Percentiles rank a stretch among this genome's conserved stretches.
Conservation (phyloP, 306 rosid species). For the Sindora glabra region DNA sequence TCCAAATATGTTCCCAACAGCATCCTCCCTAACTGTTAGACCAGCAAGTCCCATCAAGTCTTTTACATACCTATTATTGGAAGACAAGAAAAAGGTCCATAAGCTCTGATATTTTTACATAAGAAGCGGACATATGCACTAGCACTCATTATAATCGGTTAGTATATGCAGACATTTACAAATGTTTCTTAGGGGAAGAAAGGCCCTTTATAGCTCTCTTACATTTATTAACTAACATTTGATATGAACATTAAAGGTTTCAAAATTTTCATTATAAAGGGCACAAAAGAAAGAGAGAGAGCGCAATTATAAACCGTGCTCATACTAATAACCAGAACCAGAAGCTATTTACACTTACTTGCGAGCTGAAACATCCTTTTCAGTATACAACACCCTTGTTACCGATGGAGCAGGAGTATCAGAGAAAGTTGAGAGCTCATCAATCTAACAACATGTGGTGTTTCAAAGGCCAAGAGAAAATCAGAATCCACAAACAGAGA, state of each 20-base stretch:
- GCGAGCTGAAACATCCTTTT: slow-evolving; percentile 83
- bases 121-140: neutral
- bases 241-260: neutral
- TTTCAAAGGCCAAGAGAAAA: slow-evolving; percentile 9
- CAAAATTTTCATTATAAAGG: neutral
- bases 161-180: neutral
- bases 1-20: slow-evolving; percentile 91
- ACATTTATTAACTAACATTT: neutral
- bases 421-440: slow-evolving; percentile 74
- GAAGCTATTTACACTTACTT: slow-evolving; percentile 24
- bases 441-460: slow-evolving; percentile 41
- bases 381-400: slow-evolving; percentile 72
- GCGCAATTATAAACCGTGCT: neutral
- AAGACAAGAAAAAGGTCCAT: slow-evolving; percentile 13
- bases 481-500: neutral
- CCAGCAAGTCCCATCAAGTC: slow-evolving; percentile 77
- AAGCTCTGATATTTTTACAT: neutral
- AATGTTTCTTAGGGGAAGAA: neutral
- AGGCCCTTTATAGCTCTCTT: neutral
- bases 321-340: neutral
- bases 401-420: slow-evolving; percentile 90
- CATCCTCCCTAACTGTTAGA: slow-evolving; percentile 85
- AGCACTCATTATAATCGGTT: neutral
- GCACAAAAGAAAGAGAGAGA: neutral
- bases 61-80: slow-evolving; percentile 61